Percentiles rank a stretch among this genome's conserved stretches.
Conservation (phyloP, 192 early-diverging fungal genomes). For the Coemansia sp. region DNA sequence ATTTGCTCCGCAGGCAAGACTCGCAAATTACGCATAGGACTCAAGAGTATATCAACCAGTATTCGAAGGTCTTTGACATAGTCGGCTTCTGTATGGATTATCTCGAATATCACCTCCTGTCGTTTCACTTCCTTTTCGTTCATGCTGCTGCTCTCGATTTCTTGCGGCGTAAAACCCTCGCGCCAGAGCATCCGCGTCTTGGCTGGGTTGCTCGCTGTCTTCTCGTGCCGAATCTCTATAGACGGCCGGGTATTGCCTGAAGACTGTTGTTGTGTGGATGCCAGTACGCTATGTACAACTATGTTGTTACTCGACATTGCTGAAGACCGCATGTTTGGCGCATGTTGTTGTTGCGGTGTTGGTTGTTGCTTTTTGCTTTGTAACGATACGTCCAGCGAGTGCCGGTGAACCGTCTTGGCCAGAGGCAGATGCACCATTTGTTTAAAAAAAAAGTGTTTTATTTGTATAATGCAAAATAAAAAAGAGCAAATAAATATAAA, state of each 20-base stretch:
- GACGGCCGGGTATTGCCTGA: constrained; percentile 7
- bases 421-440: constrained; percentile 40
- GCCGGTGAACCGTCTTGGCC: constrained; percentile 17
- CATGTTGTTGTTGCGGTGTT: constrained; percentile 4
- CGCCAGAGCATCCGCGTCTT: constrained; percentile 59
- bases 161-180: constrained; percentile 57
- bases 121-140: constrained; percentile 74
- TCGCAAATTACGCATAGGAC: constrained; percentile 49
- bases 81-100: constrained; percentile 87
- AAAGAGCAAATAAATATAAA: constrained; percentile 4
- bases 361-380: constrained; percentile 14
- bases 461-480: constrained; percentile 2
- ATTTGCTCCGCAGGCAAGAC: constrained; percentile 51
- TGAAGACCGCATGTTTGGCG: constrained; percentile 1
- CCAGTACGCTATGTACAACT: constrained; percentile 2
- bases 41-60: constrained; percentile 69
- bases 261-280: neutral
- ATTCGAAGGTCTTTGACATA: constrained; percentile 87
- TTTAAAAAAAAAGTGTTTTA: neutral
- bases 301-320: neutral
- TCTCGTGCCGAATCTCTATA: constrained; percentile 30
- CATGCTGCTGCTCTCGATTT: constrained; percentile 62
- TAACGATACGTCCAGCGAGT: constrained; percentile 25
- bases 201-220: constrained; percentile 30
- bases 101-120: constrained; percentile 95